phyloP scores from a whole-genome alignment of 2,329 filamentous ascomycete species.

The Cadophora malorum region DNA sequence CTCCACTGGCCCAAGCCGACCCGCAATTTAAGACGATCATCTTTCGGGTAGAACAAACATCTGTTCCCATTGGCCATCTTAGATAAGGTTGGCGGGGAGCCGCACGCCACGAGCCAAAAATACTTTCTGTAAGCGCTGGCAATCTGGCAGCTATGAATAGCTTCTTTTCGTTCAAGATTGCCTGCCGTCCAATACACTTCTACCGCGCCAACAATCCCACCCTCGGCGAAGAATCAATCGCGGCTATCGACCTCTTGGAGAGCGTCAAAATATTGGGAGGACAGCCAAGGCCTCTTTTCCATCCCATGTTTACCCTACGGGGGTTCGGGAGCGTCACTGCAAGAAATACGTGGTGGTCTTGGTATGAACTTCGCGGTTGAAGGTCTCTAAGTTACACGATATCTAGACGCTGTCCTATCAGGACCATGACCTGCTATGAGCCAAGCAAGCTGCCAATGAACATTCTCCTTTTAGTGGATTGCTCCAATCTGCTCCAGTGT shows the following conservation, averaged over 20 bases:
- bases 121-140: slow-evolving; percentile 18
- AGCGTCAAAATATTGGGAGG: slow-evolving; percentile 21
- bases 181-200: slow-evolving; percentile 10
- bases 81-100: slow-evolving; percentile 15
- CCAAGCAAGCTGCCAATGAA: slow-evolving; percentile 6
- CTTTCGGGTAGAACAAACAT: slow-evolving; percentile 10
- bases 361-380: not conserved
- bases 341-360: slow-evolving; percentile 11
- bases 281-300: slow-evolving; percentile 4
- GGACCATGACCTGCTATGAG: slow-evolving; percentile 1
- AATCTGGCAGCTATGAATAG: slow-evolving; percentile 18
- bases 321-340: slow-evolving; percentile 18
- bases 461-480: not conserved
- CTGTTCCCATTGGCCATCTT: not conserved
- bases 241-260: slow-evolving; percentile 26
- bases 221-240: slow-evolving; percentile 17
- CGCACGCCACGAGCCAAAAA: slow-evolving; percentile 22
- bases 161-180: slow-evolving; percentile 1
- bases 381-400: not conserved
- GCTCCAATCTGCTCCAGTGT: not conserved
- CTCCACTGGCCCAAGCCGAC: not conserved
- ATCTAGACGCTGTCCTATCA: slow-evolving; percentile 19
- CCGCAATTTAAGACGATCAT: slow-evolving; percentile 14
- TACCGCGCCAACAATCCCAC: slow-evolving; percentile 18
- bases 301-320: slow-evolving; percentile 6